Evolutionary conservation across 257 asterid genomes (phyloP).

Genomic region (Capsicum pubescens): DNA sequence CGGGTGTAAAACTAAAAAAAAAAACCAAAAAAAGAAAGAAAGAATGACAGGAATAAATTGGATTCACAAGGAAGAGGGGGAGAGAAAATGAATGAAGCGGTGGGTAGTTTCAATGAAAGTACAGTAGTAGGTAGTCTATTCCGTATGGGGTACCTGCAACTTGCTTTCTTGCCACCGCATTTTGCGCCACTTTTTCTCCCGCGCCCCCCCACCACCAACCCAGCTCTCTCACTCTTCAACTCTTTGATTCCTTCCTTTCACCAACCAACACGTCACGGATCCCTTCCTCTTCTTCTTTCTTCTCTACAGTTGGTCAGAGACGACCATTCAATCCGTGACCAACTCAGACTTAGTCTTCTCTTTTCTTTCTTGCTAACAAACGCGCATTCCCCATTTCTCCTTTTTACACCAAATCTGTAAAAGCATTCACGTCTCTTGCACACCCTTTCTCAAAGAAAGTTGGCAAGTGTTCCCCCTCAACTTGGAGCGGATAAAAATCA

Average conservation of each 20-base stretch:
- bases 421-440: neutral
- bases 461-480: too few species aligned
- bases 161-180: slow-evolving; percentile 11
- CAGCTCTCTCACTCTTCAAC: neutral
- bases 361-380: neutral
- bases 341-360: neutral
- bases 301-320: neutral
- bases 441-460: neutral
- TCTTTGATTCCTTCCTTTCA: slow-evolving; percentile 14
- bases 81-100: neutral
- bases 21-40: too few species aligned
- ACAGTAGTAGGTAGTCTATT: neutral
- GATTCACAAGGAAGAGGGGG: neutral
- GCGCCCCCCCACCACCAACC: too few species aligned
- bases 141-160: slow-evolving; percentile 12
- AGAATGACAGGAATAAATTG: neutral
- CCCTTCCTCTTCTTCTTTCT: neutral
- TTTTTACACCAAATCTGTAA: neutral
- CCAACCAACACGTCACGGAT: neutral
- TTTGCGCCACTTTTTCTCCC: neutral
- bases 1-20: too few species aligned
- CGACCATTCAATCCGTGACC: slow-evolving; percentile 12
- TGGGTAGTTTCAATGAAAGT: neutral
- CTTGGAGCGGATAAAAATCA: too few species aligned
- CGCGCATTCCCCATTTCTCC: slow-evolving; percentile 21